Evolutionary conservation across 2,329 filamentous ascomycete species (phyloP).

Genomic region (Daldinia sp.): DNA sequence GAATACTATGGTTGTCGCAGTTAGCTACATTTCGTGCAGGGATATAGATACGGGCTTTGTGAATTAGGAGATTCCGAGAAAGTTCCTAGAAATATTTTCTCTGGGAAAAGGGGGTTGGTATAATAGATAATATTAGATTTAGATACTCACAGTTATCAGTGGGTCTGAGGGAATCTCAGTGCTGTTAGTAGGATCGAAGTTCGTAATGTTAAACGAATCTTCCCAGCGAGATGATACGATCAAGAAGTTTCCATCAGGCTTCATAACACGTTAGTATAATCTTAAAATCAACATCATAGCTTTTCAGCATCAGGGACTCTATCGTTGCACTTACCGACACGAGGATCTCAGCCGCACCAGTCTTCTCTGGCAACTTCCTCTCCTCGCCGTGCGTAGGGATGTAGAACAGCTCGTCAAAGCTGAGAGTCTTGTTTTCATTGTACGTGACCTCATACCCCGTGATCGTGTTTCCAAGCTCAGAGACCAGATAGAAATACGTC

Average conservation of each 20-base stretch:
- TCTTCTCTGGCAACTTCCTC: constrained; percentile 55
- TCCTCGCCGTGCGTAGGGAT: constrained; percentile 63
- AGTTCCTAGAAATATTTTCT: background rate
- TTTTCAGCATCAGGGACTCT: background rate
- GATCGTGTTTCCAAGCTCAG: constrained; percentile 70
- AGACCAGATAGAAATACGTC: constrained; percentile 70
- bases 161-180: constrained; percentile 69
- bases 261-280: constrained; percentile 23
- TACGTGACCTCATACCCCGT: constrained; percentile 69
- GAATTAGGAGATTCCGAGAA: background rate
- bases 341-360: constrained; percentile 67
- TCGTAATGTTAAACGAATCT: constrained; percentile 62
- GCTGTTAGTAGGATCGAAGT: constrained; percentile 59
- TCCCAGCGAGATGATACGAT: constrained; percentile 77
- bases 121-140: constrained; percentile 7
- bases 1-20: constrained; percentile 56
- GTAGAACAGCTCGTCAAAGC: constrained; percentile 61
- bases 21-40: constrained; percentile 15
- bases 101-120: background rate
- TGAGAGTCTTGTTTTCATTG: constrained; percentile 55
- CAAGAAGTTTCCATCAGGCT: constrained; percentile 72
- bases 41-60: background rate
- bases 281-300: background rate
- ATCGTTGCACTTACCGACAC: constrained; percentile 64
- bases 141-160: constrained; percentile 61